These are phyloP conservation scores for Dalbergia cultrata DNA, from an alignment of 306 rosid species.

Conservation along the genomic window DNA sequence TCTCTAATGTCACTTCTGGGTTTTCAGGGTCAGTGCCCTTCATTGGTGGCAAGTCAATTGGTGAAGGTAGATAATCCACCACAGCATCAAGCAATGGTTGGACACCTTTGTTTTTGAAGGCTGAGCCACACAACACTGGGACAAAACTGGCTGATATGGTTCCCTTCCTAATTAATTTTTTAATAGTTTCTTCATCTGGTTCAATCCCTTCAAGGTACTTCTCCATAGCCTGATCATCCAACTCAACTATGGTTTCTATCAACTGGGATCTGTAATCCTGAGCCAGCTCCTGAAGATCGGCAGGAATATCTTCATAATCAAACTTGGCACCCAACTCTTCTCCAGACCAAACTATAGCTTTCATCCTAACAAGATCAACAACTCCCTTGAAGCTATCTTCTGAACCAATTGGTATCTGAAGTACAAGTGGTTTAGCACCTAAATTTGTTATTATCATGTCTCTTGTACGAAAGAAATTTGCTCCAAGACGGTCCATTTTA, in stretches of 20 bases:
- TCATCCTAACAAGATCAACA: constrained; percentile 90
- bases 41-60: constrained; percentile 90
- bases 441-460: constrained; percentile 94
- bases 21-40: constrained; percentile 92
- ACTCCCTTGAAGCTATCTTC: constrained; percentile 90
- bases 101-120: constrained; percentile 98
- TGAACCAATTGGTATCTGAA: constrained; percentile 89
- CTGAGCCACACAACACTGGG: constrained; percentile 95
- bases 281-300: constrained; percentile 76
- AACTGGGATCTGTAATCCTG: constrained; percentile 73
- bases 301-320: constrained; percentile 75
- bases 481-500: constrained; percentile 99
- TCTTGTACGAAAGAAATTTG: constrained; percentile 89
- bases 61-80: constrained; percentile 94
- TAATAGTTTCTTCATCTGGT: constrained; percentile 81
- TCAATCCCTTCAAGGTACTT: constrained; percentile 89
- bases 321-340: constrained; percentile 97
- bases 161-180: constrained; percentile 82
- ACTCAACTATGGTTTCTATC: constrained; percentile 83
- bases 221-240: constrained; percentile 91
- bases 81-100: constrained; percentile 97
- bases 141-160: constrained; percentile 74
- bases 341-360: constrained; percentile 93
- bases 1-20: constrained; percentile 75
- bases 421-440: constrained; percentile 95